Conservation (phyloP, 2,329 filamentous ascomycete species). For the Monilinia polystroma region DNA sequence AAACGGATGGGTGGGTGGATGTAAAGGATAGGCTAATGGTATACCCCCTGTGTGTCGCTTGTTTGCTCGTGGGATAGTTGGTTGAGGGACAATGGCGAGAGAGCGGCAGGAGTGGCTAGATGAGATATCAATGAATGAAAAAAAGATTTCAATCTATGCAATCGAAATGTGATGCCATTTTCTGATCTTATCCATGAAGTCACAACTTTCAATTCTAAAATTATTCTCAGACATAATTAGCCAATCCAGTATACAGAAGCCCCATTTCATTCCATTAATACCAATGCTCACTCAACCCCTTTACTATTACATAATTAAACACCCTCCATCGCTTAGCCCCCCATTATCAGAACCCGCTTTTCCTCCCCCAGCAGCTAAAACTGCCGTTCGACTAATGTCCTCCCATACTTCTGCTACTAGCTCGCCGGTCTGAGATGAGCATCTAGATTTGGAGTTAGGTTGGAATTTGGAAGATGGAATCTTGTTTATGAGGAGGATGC, state of each 20-base stretch:
- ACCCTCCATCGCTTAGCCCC: conserved; percentile 19
- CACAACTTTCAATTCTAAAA: neutral
- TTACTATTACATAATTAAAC: conserved; percentile 17
- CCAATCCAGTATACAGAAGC: neutral
- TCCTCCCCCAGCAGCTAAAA: conserved; percentile 20
- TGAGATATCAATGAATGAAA: conserved; percentile 6
- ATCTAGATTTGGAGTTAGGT: conserved; percentile 3
- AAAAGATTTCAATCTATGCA: neutral
- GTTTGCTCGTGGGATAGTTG: neutral
- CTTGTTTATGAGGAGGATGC: neutral
- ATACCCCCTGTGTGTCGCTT: conserved; percentile 16
- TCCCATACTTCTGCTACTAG: conserved; percentile 24
- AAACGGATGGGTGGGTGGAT: conserved; percentile 3
- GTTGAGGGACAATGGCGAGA: neutral
- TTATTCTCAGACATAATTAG: neutral
- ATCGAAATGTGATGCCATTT: neutral
- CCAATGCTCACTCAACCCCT: neutral
- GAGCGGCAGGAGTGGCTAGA: neutral
- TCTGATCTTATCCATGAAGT: neutral
- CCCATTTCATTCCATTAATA: neutral
- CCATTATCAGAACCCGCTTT: neutral
- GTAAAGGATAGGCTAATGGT: conserved; percentile 4
- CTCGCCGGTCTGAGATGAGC: conserved; percentile 20
- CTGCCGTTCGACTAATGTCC: conserved; percentile 21
- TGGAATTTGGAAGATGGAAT: too few species aligned